A percentile compares a stretch with the other conserved stretches of the same genome.
phyloP scores from a whole-genome alignment of 2,329 filamentous ascomycete genomes.

The Trichoderma gracile region DNA sequence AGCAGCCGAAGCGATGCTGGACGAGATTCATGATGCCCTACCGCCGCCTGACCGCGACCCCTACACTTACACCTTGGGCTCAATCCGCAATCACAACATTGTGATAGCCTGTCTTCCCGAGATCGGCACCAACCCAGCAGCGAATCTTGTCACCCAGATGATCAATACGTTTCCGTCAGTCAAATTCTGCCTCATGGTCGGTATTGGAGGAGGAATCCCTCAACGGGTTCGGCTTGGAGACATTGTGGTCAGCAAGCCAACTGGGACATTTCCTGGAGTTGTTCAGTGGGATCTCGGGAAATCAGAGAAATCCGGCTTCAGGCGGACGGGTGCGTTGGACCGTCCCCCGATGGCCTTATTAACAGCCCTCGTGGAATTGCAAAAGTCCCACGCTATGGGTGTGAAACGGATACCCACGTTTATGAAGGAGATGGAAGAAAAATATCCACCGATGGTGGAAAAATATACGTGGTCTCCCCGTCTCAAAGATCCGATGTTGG shows the following conservation, averaged over 20 bases:
- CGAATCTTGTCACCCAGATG: background rate
- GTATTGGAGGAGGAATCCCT: background rate
- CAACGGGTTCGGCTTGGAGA: background rate
- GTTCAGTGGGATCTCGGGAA: conserved; percentile 7
- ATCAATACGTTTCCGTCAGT: background rate
- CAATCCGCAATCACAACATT: background rate
- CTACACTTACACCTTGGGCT: conserved; percentile 2
- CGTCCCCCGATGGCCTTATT: background rate
- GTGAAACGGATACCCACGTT: too few relatives aligned
- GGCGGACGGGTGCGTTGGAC: background rate
- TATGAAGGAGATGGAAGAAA: background rate
- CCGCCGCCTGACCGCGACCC: background rate
- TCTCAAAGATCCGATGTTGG: background rate
- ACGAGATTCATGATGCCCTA: background rate
- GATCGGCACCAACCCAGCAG: background rate
- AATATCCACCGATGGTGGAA: background rate
- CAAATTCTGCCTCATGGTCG: background rate
- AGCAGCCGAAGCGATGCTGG: conserved; percentile 3
- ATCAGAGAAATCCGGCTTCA: background rate
- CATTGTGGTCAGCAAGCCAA: background rate
- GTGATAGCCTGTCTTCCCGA: background rate
- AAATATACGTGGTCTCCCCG: background rate
- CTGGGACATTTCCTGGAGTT: background rate
- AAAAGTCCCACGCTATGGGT: background rate
- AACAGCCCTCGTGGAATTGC: background rate